Percentiles rank a stretch among this genome's conserved stretches.
phyloP scores from a whole-genome alignment of 345 rosid species.

The Odontarrhena argentea region DNA sequence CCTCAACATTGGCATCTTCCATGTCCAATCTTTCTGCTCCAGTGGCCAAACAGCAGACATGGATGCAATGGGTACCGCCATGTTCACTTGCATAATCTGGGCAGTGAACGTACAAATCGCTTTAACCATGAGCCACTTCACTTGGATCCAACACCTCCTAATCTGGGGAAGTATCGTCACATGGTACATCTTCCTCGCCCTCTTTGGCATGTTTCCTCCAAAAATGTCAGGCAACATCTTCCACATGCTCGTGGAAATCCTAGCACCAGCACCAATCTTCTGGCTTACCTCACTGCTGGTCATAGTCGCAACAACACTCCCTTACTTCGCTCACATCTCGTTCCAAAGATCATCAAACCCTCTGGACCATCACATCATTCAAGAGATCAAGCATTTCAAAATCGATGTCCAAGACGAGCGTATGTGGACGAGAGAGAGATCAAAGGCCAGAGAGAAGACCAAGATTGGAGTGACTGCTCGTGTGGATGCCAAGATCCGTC shows the following conservation, averaged over 20 bases:
- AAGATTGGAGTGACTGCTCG: slow-evolving; percentile 68
- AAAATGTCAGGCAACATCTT: slow-evolving; percentile 43
- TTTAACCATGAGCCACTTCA: slow-evolving; percentile 69
- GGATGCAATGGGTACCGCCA: slow-evolving; percentile 52
- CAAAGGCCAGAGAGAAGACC: slow-evolving; percentile 50
- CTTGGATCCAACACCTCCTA: slow-evolving; percentile 71
- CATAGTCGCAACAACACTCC: slow-evolving; percentile 51
- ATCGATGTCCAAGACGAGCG: slow-evolving; percentile 51
- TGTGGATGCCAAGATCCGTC: slow-evolving; percentile 56
- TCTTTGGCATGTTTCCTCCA: slow-evolving; percentile 54
- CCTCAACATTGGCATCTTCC: slow-evolving; percentile 48
- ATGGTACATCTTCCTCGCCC: slow-evolving; percentile 70
- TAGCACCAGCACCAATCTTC: slow-evolving; percentile 60
- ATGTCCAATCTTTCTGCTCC: slow-evolving; percentile 43
- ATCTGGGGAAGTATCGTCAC: slow-evolving; percentile 71
- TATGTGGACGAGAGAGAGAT: slow-evolving; percentile 65
- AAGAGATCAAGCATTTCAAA: slow-evolving; percentile 63
- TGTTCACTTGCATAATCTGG: slow-evolving; percentile 66
- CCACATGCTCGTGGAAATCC: slow-evolving; percentile 50
- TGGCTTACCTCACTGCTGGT: slow-evolving; percentile 55
- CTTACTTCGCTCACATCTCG: slow-evolving; percentile 50
- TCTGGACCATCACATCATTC: slow-evolving; percentile 73
- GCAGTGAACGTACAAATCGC: slow-evolving; percentile 74
- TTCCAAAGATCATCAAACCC: slow-evolving; percentile 55
- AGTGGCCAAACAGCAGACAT: slow-evolving; percentile 57